Base-by-base conservation (phyloP, 1,284 basidiomycete genomes). In the Ustilago bromivora region DNA sequence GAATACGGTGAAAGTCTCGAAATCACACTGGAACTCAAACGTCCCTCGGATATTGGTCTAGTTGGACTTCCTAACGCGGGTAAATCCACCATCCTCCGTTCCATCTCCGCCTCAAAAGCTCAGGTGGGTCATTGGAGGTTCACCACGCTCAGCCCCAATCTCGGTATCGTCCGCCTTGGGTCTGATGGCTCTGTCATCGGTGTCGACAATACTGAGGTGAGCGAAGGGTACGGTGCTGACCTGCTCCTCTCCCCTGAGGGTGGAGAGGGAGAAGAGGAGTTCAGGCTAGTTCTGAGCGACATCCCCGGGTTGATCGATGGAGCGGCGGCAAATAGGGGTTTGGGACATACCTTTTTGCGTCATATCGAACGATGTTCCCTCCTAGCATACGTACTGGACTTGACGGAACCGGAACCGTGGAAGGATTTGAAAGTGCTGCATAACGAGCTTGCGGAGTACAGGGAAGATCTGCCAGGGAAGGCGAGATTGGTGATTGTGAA, bases 61-160 rank as follows among this genome's bases (percentile, higher is more conserved):
- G 96, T 99, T 4, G 97, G 96, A 0, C 91, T 98, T 87, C 97
- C 97, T 1, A 99, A 99, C 81, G 95, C 94, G 0, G 90, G 90
- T 19, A 90, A 90, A 80, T 88, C 87, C 51, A 99, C 96, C 0
- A 88, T 99, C 19, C 88, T 99, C 4, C 92, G 94, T 13, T 94
- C 95, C 0, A 88, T 99, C 19, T 98, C 95, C 0, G 94, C 93
- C 6, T 92, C 93, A 17, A 78, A 77, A 81, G 94, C 93, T 2
- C 92, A 94, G 82, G 92, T 98, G 6, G 97, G 95, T 0, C 90
- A 91, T 8, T 98, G 97, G 86, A 92, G 93, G 2, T 98, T 98
- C 87, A 98, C 96, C 10, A 99, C 95, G 1, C 89, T 98, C 47
- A 96, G 96, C 76, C 97, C 96, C 1, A 92, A 98, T 64, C 90